Evolutionary conservation across 495 filamentous ascomycete species (phyloP).

Genomic region (Trichocladium antarcticum): DNA sequence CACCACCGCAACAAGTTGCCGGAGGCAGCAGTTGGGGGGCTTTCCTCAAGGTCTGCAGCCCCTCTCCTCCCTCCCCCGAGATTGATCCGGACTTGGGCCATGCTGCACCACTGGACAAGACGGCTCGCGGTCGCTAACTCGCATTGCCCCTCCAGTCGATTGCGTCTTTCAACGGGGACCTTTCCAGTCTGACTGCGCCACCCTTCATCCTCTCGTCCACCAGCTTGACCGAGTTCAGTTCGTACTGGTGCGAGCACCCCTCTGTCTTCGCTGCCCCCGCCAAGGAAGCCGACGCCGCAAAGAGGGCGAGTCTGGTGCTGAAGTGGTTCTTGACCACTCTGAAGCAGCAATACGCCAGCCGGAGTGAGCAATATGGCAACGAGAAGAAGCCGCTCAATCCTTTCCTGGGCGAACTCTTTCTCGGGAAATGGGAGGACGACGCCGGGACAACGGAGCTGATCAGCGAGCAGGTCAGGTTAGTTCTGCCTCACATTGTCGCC

Average conservation of each 20-base stretch:
- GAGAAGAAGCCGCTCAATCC: slow-evolving; percentile 98
- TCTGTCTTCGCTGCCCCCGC: slow-evolving; percentile 77
- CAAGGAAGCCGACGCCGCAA: slow-evolving; percentile 65
- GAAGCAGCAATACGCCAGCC: slow-evolving; percentile 85
- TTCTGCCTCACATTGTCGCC: not conserved
- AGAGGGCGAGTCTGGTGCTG: slow-evolving; percentile 75
- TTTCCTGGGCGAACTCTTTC: slow-evolving; percentile 81
- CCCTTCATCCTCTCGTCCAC: slow-evolving; percentile 91
- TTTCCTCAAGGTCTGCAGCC: slow-evolving; percentile 40
- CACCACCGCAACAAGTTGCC: slow-evolving; percentile 22
- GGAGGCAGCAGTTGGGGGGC: slow-evolving; percentile 37
- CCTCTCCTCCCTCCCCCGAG: not conserved
- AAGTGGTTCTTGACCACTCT: slow-evolving; percentile 97
- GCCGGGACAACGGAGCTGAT: slow-evolving; percentile 56
- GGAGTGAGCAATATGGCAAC: slow-evolving; percentile 81
- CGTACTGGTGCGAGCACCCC: slow-evolving; percentile 95
- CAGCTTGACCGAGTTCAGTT: slow-evolving; percentile 86
- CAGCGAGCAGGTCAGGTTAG: slow-evolving; percentile 55
- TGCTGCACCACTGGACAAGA: not conserved
- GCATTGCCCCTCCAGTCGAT: slow-evolving; percentile 53
- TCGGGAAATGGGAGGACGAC: slow-evolving; percentile 75
- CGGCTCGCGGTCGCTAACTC: not conserved
- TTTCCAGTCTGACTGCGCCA: slow-evolving; percentile 85
- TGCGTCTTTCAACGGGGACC: slow-evolving; percentile 91
- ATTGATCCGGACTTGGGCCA: not conserved